Percentiles rank a stretch among this genome's conserved stretches.
Conservation (phyloP, 352 stramenopile species). For the Phytophthora pluvialis region DNA sequence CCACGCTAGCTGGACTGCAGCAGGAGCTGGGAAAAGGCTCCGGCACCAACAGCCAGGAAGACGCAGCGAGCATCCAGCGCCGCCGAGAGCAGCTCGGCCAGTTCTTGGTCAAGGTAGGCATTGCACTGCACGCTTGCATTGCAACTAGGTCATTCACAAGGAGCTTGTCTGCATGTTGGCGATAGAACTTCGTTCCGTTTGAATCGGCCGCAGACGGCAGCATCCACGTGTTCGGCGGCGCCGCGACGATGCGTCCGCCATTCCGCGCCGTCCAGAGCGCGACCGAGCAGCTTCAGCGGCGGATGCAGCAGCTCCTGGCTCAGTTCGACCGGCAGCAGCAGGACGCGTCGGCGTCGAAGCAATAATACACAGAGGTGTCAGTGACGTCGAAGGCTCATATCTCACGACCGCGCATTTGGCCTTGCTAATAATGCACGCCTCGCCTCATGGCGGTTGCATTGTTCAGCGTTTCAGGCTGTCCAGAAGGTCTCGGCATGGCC, state of each 20-base stretch:
- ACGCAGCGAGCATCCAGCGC: slow-evolving; percentile 5
- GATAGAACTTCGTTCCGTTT: slow-evolving; percentile 34
- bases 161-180: not conserved
- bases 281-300: slow-evolving; percentile 60
- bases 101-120: slow-evolving; percentile 34
- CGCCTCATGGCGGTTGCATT: not conserved
- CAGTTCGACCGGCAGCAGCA: slow-evolving; percentile 22
- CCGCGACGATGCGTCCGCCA: slow-evolving; percentile 47
- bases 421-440: not conserved
- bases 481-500: slow-evolving; percentile 56
- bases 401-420: not conserved
- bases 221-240: slow-evolving; percentile 53
- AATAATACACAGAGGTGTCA: not conserved
- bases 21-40: slow-evolving; percentile 7
- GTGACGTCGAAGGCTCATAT: no score
- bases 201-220: slow-evolving; percentile 20
- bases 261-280: slow-evolving; percentile 41
- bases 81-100: slow-evolving; percentile 17
- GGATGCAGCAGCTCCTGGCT: slow-evolving; percentile 46
- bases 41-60: not conserved
- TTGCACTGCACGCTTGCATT: not conserved
- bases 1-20: slow-evolving; percentile 27
- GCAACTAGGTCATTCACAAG: not conserved
- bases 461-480: not conserved
- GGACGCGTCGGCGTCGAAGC: slow-evolving; percentile 25